Base-by-base conservation (phyloP, 352 stramenopile genomes). In the Globisporangium splendens region DNA sequence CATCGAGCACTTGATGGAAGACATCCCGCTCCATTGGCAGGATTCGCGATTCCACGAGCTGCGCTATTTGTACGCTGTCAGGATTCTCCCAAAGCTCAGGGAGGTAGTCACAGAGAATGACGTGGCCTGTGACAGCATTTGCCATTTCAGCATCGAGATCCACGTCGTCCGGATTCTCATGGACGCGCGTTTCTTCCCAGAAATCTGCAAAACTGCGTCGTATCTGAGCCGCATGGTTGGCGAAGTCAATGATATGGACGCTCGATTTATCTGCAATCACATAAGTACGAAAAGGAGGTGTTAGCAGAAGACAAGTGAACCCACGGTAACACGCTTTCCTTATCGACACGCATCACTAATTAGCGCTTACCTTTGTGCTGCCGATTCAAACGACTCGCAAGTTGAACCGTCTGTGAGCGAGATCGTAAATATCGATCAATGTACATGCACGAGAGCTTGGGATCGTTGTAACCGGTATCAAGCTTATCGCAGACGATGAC, bases 401-500 rank as follows among this genome's bases (percentile, higher is more conserved):
- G 66, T 59, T 94, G 85, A n/a, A 94, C 85, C 0, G 77, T 88
- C 24, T 89, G 82, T 1, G 73, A 67, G 20, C 70, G 84, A 6
- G 78, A 78, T 7, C 75, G 77, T 38, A 94, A 64, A 39, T 85
- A 81, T 12, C 85, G 80, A 59, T 94, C 85, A n/a, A 94, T 81
- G 57, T 91, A 94, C 82, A 94, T 92, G 21, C 73, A 82, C 4
- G 76, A 65, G 14, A 94, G 69, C 35, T 80, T 46, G 0, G 85
- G 83, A 42, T 94, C 83, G 50, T 91, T 94, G 71, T 90, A 94
- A 3, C 85, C 85, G 2, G 85, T 94, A 48, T 94, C 85, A 8
- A 94, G 79, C 52, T 94, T 94, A 53, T 94, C 85, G 68, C 85
- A 94, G 7, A 94, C 85, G 59, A 94, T 83, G 24, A 94, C 76